These are phyloP conservation scores for Pezicula radicicola DNA, from an alignment of 2,329 filamentous ascomycete genomes.

Conservation along the genomic window DNA sequence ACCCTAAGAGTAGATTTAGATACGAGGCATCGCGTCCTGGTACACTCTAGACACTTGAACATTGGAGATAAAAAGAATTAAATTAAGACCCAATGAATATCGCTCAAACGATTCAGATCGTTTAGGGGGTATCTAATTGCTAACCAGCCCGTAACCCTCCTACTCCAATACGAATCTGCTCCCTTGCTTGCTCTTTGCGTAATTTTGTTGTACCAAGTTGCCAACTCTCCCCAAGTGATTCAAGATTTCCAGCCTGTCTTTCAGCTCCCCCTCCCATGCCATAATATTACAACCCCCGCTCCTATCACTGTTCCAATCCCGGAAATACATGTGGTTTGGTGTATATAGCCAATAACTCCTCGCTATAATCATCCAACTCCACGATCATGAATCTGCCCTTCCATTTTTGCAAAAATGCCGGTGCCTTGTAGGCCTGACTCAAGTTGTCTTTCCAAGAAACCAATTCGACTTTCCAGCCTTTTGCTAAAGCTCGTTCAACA, in stretches of 20 bases:
- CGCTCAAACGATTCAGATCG: too few relatives aligned
- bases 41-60: too few relatives aligned
- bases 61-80: too few relatives aligned
- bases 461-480: slow-evolving; percentile 67
- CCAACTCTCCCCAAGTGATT: too few relatives aligned
- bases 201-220: too few relatives aligned
- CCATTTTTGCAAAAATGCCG: slow-evolving; percentile 55
- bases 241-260: not conserved
- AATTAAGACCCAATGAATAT: too few relatives aligned
- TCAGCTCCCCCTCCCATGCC: not conserved
- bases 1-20: too few relatives aligned
- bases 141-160: too few relatives aligned
- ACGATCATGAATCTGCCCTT: slow-evolving; percentile 55
- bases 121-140: too few relatives aligned
- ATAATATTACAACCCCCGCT: not conserved
- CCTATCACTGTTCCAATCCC: not conserved
- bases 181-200: too few relatives aligned
- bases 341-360: slow-evolving; percentile 52
- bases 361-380: slow-evolving; percentile 61
- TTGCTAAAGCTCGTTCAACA: slow-evolving; percentile 61
- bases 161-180: too few relatives aligned
- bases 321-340: not conserved
- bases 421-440: slow-evolving; percentile 53
- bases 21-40: too few relatives aligned
- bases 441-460: slow-evolving; percentile 58